Evolutionary conservation across 164 flowering plant species (phyloP).

Genomic region (Annona cherimola): DNA sequence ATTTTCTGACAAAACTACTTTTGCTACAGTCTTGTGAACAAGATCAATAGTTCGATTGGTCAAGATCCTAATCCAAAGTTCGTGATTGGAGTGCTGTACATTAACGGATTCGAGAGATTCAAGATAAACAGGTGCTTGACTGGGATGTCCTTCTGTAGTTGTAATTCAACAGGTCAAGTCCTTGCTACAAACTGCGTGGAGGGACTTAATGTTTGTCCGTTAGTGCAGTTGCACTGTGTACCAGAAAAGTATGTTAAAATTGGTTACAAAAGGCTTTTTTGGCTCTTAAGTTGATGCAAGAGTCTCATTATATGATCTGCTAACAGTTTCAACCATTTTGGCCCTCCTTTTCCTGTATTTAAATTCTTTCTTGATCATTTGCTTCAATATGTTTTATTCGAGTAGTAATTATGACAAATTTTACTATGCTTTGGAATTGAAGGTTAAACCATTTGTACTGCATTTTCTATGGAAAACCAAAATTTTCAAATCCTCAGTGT

Average conservation of each 20-base stretch:
- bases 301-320: no score
- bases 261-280: background rate
- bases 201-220: constrained; percentile 2
- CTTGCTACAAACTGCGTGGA: constrained; percentile 16
- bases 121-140: constrained; percentile 99
- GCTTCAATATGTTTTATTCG: no score
- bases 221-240: background rate
- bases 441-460: no score
- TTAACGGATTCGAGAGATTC: constrained; percentile 99
- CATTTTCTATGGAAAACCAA: no score
- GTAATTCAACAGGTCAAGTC: constrained; percentile 25
- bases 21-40: constrained; percentile 76
- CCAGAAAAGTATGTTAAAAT: no score
- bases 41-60: constrained; percentile 85
- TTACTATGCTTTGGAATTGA: no score
- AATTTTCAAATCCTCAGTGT: no score
- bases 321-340: no score
- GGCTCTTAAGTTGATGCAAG: background rate
- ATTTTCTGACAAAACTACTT: no score
- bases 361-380: no score
- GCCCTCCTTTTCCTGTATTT: no score
- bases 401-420: no score
- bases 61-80: constrained; percentile 84
- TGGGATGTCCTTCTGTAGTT: constrained; percentile 63
- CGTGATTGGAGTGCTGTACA: constrained; percentile 94